Percentiles rank a stretch among this genome's conserved stretches.
Evolutionary conservation across 306 rosid genomes (phyloP).

Genomic region (Acmispon strigosus): DNA sequence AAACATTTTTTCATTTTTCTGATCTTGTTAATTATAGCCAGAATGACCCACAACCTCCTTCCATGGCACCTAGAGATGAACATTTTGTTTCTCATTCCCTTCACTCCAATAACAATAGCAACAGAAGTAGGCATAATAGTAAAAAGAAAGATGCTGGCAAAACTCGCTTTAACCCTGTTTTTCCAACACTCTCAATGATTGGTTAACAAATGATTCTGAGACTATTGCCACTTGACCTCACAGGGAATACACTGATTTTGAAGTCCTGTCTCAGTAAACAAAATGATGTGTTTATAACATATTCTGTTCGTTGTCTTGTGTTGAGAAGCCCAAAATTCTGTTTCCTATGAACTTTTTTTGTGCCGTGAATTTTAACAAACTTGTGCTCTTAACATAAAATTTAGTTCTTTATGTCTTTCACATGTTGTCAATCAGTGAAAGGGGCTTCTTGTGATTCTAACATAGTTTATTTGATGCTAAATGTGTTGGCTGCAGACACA

Average conservation of each 20-base stretch:
- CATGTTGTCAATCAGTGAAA: background rate
- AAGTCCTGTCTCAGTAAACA: background rate
- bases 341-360: background rate
- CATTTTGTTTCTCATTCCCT: background rate
- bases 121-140: background rate
- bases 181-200: too few species aligned
- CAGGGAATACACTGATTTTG: background rate
- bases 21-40: background rate
- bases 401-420: background rate
- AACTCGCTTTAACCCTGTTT: too few species aligned
- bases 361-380: background rate
- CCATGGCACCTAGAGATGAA: background rate
- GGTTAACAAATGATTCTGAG: background rate
- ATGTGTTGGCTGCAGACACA: conserved; percentile 34
- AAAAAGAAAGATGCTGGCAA: background rate
- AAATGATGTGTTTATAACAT: background rate
- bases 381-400: background rate
- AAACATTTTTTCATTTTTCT: background rate
- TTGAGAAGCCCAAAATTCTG: background rate
- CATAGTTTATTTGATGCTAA: background rate
- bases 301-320: background rate
- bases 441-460: background rate
- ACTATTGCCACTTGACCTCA: background rate
- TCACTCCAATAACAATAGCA: background rate
- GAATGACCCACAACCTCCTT: background rate